Conservation (phyloP, 129 eudicot genomes). For the Centaurea solstitialis region DNA sequence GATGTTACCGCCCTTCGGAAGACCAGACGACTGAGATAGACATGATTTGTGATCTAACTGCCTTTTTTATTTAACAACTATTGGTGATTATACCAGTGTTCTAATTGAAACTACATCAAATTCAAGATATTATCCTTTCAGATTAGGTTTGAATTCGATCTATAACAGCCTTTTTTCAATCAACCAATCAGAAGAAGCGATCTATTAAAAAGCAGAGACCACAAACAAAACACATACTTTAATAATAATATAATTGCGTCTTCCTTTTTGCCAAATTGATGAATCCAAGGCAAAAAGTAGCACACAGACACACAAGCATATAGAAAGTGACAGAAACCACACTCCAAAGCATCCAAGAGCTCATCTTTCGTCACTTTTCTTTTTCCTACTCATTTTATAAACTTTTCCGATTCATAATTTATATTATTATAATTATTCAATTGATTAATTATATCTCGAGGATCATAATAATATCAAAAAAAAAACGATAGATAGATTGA, state of each 20-base stretch:
- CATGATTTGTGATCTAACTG: too few species aligned
- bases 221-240: slow-evolving; percentile 18
- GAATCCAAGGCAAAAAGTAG: slow-evolving; percentile 36
- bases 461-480: background rate
- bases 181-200: slow-evolving; percentile 10
- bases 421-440: too few species aligned
- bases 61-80: too few species aligned
- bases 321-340: slow-evolving; percentile 42
- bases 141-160: slow-evolving; percentile 22
- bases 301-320: background rate
- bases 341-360: slow-evolving; percentile 9
- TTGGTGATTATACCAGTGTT: background rate
- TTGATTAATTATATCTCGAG: background rate
- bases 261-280: slow-evolving; percentile 21
- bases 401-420: too few species aligned
- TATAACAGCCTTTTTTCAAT: background rate
- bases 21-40: too few species aligned
- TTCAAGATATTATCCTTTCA: background rate
- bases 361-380: too few species aligned
- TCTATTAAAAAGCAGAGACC: slow-evolving; percentile 4
- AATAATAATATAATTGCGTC: background rate
- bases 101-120: slow-evolving; percentile 9
- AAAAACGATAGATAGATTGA: background rate
- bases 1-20: too few species aligned
- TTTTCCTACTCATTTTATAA: too few species aligned